These are phyloP conservation scores for Boletus vermiculosoides DNA, from an alignment of 768 basidiomycete species.

Conservation along the genomic window DNA sequence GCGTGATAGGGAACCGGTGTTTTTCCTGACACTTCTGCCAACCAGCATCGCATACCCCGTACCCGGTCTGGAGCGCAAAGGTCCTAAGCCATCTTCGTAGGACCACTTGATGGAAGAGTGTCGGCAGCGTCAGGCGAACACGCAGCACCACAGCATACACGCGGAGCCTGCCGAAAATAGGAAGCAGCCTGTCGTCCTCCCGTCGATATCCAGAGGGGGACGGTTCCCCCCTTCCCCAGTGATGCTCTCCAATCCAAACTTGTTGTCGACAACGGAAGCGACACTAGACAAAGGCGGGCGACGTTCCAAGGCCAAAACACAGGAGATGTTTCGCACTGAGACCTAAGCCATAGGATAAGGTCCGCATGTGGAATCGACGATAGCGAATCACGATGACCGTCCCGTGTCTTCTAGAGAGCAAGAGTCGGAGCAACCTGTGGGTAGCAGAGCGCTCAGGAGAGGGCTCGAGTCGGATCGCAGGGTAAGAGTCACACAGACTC, in stretches of 20 bases:
- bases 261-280: not conserved
- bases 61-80: not conserved
- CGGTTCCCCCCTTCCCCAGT: not conserved
- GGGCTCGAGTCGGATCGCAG: not conserved
- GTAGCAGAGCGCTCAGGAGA: not conserved
- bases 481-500: not conserved
- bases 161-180: not conserved
- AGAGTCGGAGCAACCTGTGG: too few species aligned
- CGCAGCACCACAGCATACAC: not conserved
- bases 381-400: not conserved
- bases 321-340: not conserved
- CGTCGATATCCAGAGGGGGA: not conserved
- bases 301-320: not conserved
- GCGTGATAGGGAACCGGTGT: not conserved
- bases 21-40: not conserved
- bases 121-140: not conserved
- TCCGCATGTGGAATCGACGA: not conserved
- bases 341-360: not conserved
- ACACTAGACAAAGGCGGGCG: not conserved
- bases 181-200: not conserved
- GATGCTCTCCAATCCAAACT: not conserved
- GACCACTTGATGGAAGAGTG: not conserved
- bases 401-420: not conserved
- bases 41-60: not conserved
- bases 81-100: not conserved